Evolutionary conservation across 139 green algal species (phyloP).

Genomic region (Chlorella sp.): DNA sequence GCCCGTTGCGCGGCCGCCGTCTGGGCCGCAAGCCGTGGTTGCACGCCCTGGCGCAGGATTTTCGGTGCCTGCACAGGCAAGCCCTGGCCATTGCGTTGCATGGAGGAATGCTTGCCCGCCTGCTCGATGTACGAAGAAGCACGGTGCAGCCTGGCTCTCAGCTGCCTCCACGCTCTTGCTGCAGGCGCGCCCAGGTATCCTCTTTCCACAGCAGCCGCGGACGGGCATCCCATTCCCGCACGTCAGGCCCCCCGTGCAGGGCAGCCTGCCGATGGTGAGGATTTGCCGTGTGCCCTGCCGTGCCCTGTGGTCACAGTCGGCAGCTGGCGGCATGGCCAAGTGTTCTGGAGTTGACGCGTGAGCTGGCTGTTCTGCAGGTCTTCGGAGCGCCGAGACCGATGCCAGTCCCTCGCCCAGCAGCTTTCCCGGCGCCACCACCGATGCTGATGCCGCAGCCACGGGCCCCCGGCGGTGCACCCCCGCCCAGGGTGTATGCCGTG

Average conservation of each 20-base stretch:
- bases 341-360: not conserved
- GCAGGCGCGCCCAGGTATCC: not conserved
- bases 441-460: not conserved
- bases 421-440: not conserved
- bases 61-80: slow-evolving; percentile 13
- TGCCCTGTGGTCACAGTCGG: not conserved
- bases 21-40: not conserved
- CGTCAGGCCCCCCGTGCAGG: not conserved
- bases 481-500: not conserved
- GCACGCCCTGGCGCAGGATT: slow-evolving; percentile 9
- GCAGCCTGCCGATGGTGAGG: slow-evolving; percentile 7
- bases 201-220: slow-evolving; percentile 10
- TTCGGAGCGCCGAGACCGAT: not conserved
- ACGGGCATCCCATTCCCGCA: not conserved
- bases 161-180: not conserved
- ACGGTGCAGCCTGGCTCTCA: not conserved
- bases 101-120: not conserved
- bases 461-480: not conserved
- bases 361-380: not conserved
- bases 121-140: not conserved
- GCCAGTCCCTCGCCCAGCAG: not conserved
- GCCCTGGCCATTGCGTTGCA: not conserved
- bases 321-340: not conserved
- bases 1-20: not conserved
- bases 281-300: not conserved